Evolutionary conservation across 495 filamentous ascomycete species (phyloP).

Genomic region (Annulohypoxylon stygium): DNA sequence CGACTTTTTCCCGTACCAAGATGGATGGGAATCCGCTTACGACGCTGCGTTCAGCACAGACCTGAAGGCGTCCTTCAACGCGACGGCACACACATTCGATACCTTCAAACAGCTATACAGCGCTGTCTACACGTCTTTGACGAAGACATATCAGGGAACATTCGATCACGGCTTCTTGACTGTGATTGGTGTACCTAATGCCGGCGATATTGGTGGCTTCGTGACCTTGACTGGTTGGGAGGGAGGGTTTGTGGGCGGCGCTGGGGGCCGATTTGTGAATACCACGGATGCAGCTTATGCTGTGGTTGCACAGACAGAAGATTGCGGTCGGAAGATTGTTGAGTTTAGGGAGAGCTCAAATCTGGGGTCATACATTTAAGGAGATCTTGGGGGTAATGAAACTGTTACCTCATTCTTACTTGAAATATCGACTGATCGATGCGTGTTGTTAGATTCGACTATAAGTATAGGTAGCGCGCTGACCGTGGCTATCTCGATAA

Average conservation of each 20-base stretch:
- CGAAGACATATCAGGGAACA: background rate
- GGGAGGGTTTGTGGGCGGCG: slow-evolving; percentile 1
- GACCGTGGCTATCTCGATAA: no score
- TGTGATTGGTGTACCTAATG: background rate
- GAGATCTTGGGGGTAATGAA: no score
- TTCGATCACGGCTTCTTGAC: slow-evolving; percentile 5
- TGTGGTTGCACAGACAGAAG: background rate
- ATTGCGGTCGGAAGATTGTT: slow-evolving; percentile 17
- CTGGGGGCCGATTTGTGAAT: slow-evolving; percentile 4
- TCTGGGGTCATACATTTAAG: slow-evolving; percentile 2
- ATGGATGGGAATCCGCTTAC: slow-evolving; percentile 13
- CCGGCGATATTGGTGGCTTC: slow-evolving; percentile 3
- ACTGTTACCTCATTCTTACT: no score
- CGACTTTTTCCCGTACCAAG: slow-evolving; percentile 8
- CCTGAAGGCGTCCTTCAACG: slow-evolving; percentile 8
- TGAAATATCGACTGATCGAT: no score
- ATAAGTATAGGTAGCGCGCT: no score
- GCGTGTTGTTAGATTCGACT: no score
- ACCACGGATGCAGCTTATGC: slow-evolving; percentile 6
- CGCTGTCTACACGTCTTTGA: background rate
- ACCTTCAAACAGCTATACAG: background rate
- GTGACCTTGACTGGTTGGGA: background rate
- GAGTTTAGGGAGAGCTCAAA: slow-evolving; percentile 23
- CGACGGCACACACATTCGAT: slow-evolving; percentile 9
- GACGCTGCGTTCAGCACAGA: slow-evolving; percentile 13